A percentile compares a stretch with the other conserved stretches of the same genome.
Conservation (phyloP, 148 eudicot species). For the Rhododendron griersonianum region DNA sequence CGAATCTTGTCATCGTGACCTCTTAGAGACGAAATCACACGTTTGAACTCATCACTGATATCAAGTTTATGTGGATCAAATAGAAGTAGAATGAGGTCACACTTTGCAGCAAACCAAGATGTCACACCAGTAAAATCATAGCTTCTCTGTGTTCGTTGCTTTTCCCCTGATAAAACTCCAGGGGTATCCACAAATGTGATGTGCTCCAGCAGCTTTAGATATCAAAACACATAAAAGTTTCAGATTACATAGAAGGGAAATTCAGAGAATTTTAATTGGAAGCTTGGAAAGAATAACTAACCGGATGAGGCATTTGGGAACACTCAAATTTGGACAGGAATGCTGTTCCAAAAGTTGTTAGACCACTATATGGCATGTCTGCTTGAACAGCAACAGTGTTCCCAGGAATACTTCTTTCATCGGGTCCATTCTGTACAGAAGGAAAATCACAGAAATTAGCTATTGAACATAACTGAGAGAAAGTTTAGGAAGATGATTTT, state of each 20-base stretch:
- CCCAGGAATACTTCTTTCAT: constrained; percentile 98
- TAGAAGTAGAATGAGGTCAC: constrained; percentile 84
- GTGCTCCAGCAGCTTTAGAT: constrained; percentile 75
- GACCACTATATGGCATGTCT: constrained; percentile 95
- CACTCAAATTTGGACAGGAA: constrained; percentile 96
- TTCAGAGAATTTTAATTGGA: neutral
- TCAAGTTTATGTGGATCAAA: constrained; percentile 99
- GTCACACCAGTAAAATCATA: constrained; percentile 97
- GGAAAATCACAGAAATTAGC: constrained; percentile 4
- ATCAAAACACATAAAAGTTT: neutral
- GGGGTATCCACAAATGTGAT: constrained; percentile 95
- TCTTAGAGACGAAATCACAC: constrained; percentile 83
- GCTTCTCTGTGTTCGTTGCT: constrained; percentile 93
- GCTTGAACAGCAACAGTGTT: constrained; percentile 98
- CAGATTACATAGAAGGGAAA: neutral
- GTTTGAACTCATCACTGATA: constrained; percentile 93
- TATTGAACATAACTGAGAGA: neutral
- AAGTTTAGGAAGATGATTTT: constrained; percentile 2
- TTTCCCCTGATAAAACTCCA: constrained; percentile 97
- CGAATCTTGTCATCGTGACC: constrained; percentile 98
- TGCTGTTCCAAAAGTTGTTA: constrained; percentile 78
- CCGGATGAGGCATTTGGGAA: constrained; percentile 99
- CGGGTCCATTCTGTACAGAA: constrained; percentile 70
- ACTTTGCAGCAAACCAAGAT: constrained; percentile 99
- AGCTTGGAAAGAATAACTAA: constrained; percentile 24